phyloP scores from a whole-genome alignment of 352 stramenopile genomes.

The Phytophthora hibernalis region DNA sequence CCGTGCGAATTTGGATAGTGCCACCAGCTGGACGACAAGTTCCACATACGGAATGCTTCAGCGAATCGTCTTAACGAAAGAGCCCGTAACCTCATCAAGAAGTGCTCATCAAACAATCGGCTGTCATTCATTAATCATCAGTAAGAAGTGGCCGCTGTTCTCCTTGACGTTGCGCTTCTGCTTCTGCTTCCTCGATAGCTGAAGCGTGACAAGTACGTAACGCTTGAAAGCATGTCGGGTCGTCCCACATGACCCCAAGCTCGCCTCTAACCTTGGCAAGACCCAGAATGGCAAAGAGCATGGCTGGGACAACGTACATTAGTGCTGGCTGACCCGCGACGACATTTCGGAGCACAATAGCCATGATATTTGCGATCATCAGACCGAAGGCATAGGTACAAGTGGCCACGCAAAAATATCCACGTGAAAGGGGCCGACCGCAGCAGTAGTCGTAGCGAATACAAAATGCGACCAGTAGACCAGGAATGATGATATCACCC shows the following conservation, averaged over 20 bases:
- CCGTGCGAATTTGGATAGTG: too few species aligned
- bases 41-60: too few species aligned
- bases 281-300: conserved; percentile 71
- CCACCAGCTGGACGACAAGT: too few species aligned
- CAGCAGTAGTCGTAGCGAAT: conserved; percentile 91
- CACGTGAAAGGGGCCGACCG: conserved; percentile 51
- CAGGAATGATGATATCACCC: conserved; percentile 94
- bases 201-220: conserved; percentile 9
- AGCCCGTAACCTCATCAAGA: background rate
- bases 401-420: conserved; percentile 80
- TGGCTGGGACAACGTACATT: conserved; percentile 95
- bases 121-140: conserved; percentile 18
- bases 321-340: conserved; percentile 92
- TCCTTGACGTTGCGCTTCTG: conserved; percentile 23
- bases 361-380: conserved; percentile 92
- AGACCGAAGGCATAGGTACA: conserved; percentile 92
- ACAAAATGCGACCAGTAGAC: conserved; percentile 92
- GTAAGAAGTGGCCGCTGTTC: conserved; percentile 31
- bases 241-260: conserved; percentile 83
- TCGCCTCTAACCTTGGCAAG: conserved; percentile 62
- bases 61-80: too few species aligned
- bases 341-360: conserved; percentile 91
- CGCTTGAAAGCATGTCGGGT: conserved; percentile 51
- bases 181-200: conserved; percentile 19
- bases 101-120: too few species aligned